These are phyloP conservation scores for Penicillium odoratum DNA, from an alignment of 495 filamentous ascomycete genomes.

Conservation along the genomic window DNA sequence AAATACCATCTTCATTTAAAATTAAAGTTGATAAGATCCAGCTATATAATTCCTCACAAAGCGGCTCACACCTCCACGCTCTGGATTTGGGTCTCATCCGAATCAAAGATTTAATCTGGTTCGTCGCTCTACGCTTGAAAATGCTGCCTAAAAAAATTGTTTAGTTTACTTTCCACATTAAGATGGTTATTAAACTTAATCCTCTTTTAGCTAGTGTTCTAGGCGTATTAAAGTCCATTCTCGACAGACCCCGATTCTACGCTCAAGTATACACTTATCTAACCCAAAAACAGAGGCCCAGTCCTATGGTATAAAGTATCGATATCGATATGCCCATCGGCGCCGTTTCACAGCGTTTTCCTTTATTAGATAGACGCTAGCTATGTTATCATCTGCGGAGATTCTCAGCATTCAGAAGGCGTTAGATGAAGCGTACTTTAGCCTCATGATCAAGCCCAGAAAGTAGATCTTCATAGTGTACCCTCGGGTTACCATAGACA, in stretches of 20 bases:
- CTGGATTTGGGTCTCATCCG: not conserved
- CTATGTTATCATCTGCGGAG: constrained; percentile 6
- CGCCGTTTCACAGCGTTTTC: constrained; percentile 12
- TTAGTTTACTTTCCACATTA: not conserved
- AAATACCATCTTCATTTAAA: not conserved
- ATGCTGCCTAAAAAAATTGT: constrained; percentile 6
- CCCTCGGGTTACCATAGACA: constrained; percentile 9
- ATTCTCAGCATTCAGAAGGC: constrained; percentile 8
- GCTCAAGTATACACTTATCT: too few species aligned
- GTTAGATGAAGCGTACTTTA: constrained; percentile 6
- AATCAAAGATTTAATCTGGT: constrained; percentile 2
- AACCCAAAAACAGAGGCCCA: too few species aligned
- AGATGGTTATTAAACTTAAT: too few species aligned
- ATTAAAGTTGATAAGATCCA: not conserved
- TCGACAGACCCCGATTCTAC: too few species aligned
- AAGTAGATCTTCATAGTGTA: constrained; percentile 9
- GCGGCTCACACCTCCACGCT: not conserved
- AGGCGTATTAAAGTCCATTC: too few species aligned
- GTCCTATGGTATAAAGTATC: too few species aligned
- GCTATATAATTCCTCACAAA: not conserved
- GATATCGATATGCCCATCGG: too few species aligned
- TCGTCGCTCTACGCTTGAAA: constrained; percentile 1
- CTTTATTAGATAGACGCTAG: constrained; percentile 8
- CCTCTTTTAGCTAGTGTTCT: too few species aligned
- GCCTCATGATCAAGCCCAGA: constrained; percentile 7